Percentiles rank a stretch among this genome's conserved stretches.
phyloP scores from a whole-genome alignment of 2,329 filamentous ascomycete genomes.

The Pseudonectria foliicola region DNA sequence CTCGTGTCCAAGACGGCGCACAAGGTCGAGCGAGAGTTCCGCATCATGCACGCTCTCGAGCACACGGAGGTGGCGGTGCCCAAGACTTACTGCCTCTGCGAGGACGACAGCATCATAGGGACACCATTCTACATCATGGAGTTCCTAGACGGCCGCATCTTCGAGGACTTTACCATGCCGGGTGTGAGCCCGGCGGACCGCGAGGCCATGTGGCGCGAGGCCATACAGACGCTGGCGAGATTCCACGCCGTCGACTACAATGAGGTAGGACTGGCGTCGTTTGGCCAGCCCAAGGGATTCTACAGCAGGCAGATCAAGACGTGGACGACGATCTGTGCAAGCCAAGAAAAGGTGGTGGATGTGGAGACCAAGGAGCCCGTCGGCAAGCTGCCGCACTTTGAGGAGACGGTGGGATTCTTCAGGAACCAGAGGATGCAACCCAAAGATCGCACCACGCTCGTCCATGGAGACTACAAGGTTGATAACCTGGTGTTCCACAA shows the following conservation, averaged over 20 bases:
- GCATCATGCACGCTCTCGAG: conserved; percentile 77
- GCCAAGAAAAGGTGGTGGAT: conserved; percentile 70
- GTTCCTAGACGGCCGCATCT: conserved; percentile 87
- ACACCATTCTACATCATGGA: conserved; percentile 98
- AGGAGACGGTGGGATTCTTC: conserved; percentile 75
- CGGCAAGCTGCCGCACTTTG: conserved; percentile 76
- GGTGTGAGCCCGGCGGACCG: conserved; percentile 62
- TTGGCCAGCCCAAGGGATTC: conserved; percentile 69
- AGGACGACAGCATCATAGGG: conserved; percentile 71
- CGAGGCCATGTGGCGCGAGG: conserved; percentile 76
- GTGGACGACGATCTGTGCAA: conserved; percentile 68
- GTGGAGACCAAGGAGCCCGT: conserved; percentile 70
- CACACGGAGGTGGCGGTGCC: conserved; percentile 80
- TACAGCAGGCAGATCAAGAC: conserved; percentile 82
- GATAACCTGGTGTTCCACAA: conserved; percentile 87
- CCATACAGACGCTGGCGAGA: conserved; percentile 73
- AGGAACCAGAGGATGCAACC: conserved; percentile 62
- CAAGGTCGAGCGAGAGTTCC: conserved; percentile 92
- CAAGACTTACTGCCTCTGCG: conserved; percentile 74
- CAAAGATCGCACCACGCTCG: conserved; percentile 66
- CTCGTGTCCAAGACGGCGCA: conserved; percentile 91
- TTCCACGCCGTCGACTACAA: conserved; percentile 70
- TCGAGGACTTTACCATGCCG: conserved; percentile 80
- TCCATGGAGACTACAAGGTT: conserved; percentile 97
- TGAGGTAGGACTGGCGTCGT: conserved; percentile 61